A percentile compares a stretch with the other conserved stretches of the same genome.
These are phyloP conservation scores for Penicillium sp. DNA, from an alignment of 2,329 filamentous ascomycete species.

Conservation along the genomic window DNA sequence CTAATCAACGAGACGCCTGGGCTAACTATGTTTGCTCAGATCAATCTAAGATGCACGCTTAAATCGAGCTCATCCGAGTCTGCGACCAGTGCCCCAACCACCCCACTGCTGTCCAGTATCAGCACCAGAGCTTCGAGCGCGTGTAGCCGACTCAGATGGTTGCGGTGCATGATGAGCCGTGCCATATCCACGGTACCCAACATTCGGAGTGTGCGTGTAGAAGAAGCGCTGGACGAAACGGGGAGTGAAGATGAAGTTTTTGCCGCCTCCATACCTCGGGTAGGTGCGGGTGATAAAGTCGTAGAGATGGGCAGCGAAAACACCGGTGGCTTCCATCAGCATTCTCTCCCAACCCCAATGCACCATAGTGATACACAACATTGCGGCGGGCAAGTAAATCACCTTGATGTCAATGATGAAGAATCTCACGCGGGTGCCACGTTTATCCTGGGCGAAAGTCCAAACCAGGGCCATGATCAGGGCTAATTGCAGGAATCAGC, in stretches of 20 bases:
- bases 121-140: constrained; percentile 34
- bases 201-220: constrained; percentile 49
- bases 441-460: constrained; percentile 83
- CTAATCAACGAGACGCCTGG: background rate
- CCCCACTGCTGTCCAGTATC: constrained; percentile 40
- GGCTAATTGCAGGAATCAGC: constrained; percentile 58
- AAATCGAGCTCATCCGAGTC: constrained; percentile 44
- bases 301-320: constrained; percentile 84
- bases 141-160: constrained; percentile 16
- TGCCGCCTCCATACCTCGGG: constrained; percentile 83
- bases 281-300: constrained; percentile 88
- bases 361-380: constrained; percentile 75
- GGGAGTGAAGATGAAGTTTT: constrained; percentile 76
- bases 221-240: constrained; percentile 70
- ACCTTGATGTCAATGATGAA: constrained; percentile 83
- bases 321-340: constrained; percentile 71
- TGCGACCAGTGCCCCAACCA: constrained; percentile 45
- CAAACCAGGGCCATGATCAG: constrained; percentile 81
- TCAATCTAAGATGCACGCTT: background rate
- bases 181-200: constrained; percentile 62
- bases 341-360: constrained; percentile 61
- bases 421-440: constrained; percentile 74
- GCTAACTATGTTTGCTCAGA: background rate
- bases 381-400: constrained; percentile 77
- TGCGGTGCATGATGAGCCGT: constrained; percentile 57